These are phyloP conservation scores for Verticillium tricorpus DNA, from an alignment of 2,329 filamentous ascomycete species.

Conservation along the genomic window DNA sequence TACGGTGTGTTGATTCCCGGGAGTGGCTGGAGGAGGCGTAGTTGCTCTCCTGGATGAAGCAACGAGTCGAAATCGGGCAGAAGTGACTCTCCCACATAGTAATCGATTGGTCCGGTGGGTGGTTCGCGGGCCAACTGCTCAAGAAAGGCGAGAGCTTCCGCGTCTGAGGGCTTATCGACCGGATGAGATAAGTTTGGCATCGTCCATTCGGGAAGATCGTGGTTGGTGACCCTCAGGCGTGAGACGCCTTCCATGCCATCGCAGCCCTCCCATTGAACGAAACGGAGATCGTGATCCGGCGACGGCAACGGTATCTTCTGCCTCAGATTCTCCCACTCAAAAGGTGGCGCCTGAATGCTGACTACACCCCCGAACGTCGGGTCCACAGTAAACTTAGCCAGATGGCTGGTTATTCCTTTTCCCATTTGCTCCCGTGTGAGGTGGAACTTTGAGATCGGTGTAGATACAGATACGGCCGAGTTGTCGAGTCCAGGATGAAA, in stretches of 20 bases:
- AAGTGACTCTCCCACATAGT: constrained; percentile 1
- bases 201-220: background rate
- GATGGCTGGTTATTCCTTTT: too few species aligned
- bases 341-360: too few species aligned
- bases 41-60: background rate
- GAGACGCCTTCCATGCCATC: background rate
- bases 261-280: background rate
- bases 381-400: too few species aligned
- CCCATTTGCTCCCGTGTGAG: too few species aligned
- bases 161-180: background rate
- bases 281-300: background rate
- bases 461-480: too few species aligned
- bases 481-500: too few species aligned
- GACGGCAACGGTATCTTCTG: too few species aligned
- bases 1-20: background rate
- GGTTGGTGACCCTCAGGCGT: background rate
- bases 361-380: too few species aligned
- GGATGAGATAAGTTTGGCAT: background rate
- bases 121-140: background rate
- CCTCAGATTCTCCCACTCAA: too few species aligned
- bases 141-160: background rate
- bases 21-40: background rate
- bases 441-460: too few species aligned
- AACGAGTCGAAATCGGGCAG: background rate
- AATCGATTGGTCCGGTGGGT: background rate